Percentiles rank a stretch among this genome's conserved stretches.
Evolutionary conservation across 805 yeast genomes (phyloP).

Genomic region (Yamadazyma scolyti): DNA sequence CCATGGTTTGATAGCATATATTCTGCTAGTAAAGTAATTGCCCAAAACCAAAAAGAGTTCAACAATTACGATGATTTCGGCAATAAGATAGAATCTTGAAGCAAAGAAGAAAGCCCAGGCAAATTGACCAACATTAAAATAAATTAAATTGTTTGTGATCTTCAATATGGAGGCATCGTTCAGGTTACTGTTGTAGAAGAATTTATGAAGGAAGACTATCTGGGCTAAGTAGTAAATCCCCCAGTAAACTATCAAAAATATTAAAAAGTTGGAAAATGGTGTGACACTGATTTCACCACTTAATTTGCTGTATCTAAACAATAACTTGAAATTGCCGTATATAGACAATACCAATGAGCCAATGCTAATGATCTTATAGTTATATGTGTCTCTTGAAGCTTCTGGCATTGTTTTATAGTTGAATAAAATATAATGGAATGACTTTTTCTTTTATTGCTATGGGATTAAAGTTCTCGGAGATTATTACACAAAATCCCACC

Average conservation of each 20-base stretch:
- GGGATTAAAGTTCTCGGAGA: too few species aligned
- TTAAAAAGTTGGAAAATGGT: constrained; percentile 62
- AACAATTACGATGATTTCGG: constrained; percentile 55
- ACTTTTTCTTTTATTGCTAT: too few species aligned
- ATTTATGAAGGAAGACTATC: constrained; percentile 37
- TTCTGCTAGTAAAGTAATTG: constrained; percentile 56
- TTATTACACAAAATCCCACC: too few species aligned
- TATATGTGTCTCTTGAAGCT: constrained; percentile 8
- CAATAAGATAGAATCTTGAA: constrained; percentile 51
- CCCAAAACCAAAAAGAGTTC: constrained; percentile 59
- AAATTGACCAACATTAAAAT: constrained; percentile 58
- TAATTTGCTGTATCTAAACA: constrained; percentile 49
- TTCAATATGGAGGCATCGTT: constrained; percentile 9
- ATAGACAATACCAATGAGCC: constrained; percentile 54
- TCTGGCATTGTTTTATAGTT: too few species aligned
- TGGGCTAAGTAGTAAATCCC: constrained; percentile 50
- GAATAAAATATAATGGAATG: too few species aligned
- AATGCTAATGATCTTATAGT: constrained; percentile 33
- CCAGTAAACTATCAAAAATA: constrained; percentile 58
- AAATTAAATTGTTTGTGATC: constrained; percentile 47
- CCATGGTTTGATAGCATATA: constrained; percentile 52
- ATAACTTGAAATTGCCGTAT: constrained; percentile 53
- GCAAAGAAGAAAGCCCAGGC: constrained; percentile 65
- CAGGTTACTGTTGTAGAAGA: constrained; percentile 10
- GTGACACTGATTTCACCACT: constrained; percentile 56